phyloP scores from a whole-genome alignment of 805 yeast species.

The Yamadazyma laniorum region DNA sequence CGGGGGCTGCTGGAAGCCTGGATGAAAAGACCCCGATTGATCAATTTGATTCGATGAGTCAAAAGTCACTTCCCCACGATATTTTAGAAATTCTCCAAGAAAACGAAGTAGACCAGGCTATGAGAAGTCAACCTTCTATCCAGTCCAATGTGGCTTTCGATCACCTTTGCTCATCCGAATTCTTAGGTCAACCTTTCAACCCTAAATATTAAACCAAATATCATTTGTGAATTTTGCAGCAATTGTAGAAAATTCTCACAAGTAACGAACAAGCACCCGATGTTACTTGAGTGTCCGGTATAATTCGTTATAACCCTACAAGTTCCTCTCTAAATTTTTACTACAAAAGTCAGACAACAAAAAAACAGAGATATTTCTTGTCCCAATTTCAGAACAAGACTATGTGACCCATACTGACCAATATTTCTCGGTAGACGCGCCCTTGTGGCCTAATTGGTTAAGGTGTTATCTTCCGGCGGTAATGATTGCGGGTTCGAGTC shows the following conservation, averaged over 20 bases:
- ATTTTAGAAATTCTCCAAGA: slow-evolving; percentile 12
- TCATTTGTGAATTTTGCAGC: neutral
- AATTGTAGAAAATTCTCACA: too few relatives aligned
- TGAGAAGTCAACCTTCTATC: neutral
- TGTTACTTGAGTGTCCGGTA: too few relatives aligned
- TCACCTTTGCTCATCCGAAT: too few relatives aligned
- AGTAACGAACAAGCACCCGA: too few relatives aligned
- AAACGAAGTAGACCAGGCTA: neutral
- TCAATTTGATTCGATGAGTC: slow-evolving; percentile 3
- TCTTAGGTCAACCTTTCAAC: neutral
- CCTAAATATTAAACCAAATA: neutral
- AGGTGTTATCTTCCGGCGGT: slow-evolving; percentile 72
- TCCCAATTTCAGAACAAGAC: too few relatives aligned
- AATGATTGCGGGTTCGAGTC: slow-evolving; percentile 78
- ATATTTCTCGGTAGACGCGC: slow-evolving; percentile 24
- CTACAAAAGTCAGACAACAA: too few relatives aligned
- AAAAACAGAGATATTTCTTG: too few relatives aligned
- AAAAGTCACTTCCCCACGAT: slow-evolving; percentile 11
- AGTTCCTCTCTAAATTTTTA: too few relatives aligned
- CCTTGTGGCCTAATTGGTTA: slow-evolving; percentile 75
- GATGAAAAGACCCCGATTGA: neutral
- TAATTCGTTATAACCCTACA: too few relatives aligned
- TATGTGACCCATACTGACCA: too few relatives aligned
- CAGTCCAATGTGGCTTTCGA: too few relatives aligned
- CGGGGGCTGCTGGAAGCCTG: slow-evolving; percentile 1